Conservation (phyloP, 108 stramenopile genomes). For the Discostella stelligeroides region DNA sequence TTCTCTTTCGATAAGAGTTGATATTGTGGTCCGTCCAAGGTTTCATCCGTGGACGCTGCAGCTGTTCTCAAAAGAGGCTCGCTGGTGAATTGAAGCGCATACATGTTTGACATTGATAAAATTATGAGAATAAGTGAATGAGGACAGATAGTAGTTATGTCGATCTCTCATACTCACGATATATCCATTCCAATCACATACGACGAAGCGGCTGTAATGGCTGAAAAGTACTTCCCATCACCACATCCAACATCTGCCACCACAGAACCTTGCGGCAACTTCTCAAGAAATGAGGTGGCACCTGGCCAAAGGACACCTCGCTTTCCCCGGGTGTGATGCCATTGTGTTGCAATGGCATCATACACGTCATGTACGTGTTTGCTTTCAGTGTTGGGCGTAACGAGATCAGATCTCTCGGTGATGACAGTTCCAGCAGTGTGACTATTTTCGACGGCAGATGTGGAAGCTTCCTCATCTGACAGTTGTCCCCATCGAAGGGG, state of each 20-base stretch:
- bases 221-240: slow-evolving; percentile 94
- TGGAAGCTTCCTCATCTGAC: slow-evolving; percentile 7
- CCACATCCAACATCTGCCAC: slow-evolving; percentile 98
- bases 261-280: slow-evolving; percentile 75
- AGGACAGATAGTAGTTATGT: too few species aligned
- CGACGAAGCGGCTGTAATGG: slow-evolving; percentile 72
- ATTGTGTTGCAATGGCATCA: slow-evolving; percentile 96
- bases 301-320: slow-evolving; percentile 96
- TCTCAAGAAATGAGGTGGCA: slow-evolving; percentile 84
- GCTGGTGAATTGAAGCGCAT: slow-evolving; percentile 28
- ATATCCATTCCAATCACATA: slow-evolving; percentile 95
- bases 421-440: slow-evolving; percentile 1
- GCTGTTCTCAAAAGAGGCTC: slow-evolving; percentile 45
- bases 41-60: slow-evolving; percentile 6
- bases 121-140: too few species aligned
- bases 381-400: slow-evolving; percentile 85
- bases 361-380: slow-evolving; percentile 96
- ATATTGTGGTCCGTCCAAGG: slow-evolving; percentile 59
- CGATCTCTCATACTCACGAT: slow-evolving; percentile 45
- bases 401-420: slow-evolving; percentile 41
- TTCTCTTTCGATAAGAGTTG: slow-evolving; percentile 57
- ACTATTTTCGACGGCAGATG: not conserved
- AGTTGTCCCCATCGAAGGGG: slow-evolving; percentile 71
- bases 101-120: too few species aligned
- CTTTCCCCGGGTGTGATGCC: slow-evolving; percentile 96